Conservation (phyloP, 345 rosid genomes). For the Hypericum perforatum region DNA sequence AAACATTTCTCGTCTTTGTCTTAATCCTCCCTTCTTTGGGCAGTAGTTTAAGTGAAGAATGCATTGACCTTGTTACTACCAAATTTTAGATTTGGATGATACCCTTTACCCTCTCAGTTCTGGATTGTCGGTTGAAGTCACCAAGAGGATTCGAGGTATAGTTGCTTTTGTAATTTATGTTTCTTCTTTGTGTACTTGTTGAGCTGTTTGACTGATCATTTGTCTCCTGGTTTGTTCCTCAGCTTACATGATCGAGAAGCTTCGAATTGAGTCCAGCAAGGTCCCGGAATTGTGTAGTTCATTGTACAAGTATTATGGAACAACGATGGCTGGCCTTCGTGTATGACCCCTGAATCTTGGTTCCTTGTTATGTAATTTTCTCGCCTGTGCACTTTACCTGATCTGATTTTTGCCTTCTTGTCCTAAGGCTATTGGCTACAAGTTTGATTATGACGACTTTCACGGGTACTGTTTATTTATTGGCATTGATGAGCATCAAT, state of each 20-base stretch:
- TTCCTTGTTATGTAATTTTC: neutral
- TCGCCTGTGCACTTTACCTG: neutral
- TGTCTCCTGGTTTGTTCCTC: neutral
- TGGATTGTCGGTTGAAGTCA: neutral
- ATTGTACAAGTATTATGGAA: conserved; percentile 6
- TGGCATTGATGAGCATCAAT: neutral
- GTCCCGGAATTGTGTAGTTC: conserved; percentile 1
- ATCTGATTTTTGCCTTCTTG: neutral
- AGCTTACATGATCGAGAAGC: conserved; percentile 3
- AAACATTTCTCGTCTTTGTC: neutral
- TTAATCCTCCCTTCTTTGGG: neutral
- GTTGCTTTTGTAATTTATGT: neutral
- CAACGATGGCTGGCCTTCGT: conserved; percentile 7
- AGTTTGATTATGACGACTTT: conserved; percentile 6
- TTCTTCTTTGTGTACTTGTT: neutral
- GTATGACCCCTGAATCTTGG: neutral
- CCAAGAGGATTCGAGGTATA: neutral
- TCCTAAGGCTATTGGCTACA: conserved; percentile 2
- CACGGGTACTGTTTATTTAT: neutral
- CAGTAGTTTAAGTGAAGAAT: neutral
- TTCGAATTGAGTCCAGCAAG: neutral
- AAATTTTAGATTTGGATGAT: conserved; percentile 1
- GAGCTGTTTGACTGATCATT: neutral
- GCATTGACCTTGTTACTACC: neutral
- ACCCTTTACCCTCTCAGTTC: conserved; percentile 7